Conservation (phyloP, 805 yeast genomes). For the Zygotorulaspora danielsina region DNA sequence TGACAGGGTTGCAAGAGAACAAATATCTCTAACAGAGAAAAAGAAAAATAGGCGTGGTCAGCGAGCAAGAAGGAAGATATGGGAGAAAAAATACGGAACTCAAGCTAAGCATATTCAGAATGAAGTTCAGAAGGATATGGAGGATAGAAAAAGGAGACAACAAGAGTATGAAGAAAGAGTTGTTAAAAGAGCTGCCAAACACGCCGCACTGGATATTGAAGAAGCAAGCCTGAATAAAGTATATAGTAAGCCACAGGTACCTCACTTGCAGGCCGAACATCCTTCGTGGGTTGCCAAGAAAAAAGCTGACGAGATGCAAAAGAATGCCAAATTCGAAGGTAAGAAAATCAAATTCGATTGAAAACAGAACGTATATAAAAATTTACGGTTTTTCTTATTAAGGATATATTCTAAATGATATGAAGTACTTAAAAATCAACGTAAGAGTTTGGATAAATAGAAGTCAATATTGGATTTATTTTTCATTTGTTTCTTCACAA, state of each 20-base stretch:
- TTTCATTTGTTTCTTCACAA: background rate
- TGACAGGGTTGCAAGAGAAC: conserved; percentile 44
- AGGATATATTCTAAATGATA: conserved; percentile 2
- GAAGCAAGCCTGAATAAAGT: conserved; percentile 39
- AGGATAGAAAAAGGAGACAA: conserved; percentile 57
- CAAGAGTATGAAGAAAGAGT: conserved; percentile 69
- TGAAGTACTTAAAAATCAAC: background rate
- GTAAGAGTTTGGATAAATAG: background rate
- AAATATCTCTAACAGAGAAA: conserved; percentile 36
- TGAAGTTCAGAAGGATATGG: conserved; percentile 50
- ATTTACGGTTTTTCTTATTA: background rate
- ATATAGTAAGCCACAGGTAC: conserved; percentile 2
- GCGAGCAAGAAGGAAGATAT: conserved; percentile 91
- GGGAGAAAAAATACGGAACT: conserved; percentile 87
- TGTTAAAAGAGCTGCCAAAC: conserved; percentile 58
- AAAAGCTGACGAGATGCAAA: conserved; percentile 59
- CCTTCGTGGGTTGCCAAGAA: conserved; percentile 98
- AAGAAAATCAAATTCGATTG: conserved; percentile 76
- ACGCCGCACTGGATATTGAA: conserved; percentile 37
- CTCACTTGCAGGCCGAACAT: conserved; percentile 42
- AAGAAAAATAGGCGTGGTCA: conserved; percentile 94
- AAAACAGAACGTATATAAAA: background rate
- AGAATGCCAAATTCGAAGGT: conserved; percentile 70
- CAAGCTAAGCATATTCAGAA: conserved; percentile 78
- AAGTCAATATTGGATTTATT: background rate